Evolutionary conservation across 140 eudicot genomes (phyloP).

Genomic region (Anethum foeniculum): DNA sequence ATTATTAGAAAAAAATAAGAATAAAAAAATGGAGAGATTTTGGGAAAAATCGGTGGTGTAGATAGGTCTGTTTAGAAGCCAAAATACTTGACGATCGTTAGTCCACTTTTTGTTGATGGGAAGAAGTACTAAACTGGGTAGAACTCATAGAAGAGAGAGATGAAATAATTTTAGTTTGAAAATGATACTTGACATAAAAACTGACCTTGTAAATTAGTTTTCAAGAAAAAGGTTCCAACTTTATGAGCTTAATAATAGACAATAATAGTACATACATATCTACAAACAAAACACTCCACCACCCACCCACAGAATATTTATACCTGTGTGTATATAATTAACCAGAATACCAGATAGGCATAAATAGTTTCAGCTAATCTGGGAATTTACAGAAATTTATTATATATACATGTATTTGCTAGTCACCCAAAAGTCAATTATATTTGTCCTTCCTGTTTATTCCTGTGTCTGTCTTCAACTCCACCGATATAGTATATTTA

Average conservation of each 20-base stretch:
- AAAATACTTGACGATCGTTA: no score
- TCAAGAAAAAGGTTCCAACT: not conserved
- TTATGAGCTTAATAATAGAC: no score
- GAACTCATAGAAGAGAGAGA: not conserved
- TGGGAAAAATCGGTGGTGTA: no score
- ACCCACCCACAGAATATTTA: not conserved
- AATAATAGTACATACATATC: not conserved
- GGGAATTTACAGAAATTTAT: not conserved
- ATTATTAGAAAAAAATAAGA: no score
- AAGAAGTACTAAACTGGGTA: not conserved
- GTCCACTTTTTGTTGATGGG: no score
- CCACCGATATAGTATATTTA: not conserved
- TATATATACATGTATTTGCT: not conserved
- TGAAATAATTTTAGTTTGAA: not conserved
- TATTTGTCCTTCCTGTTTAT: not conserved
- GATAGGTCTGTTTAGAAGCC: no score
- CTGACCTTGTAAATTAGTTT: not conserved
- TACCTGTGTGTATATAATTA: not conserved
- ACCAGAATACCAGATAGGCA: not conserved
- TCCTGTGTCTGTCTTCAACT: constrained; percentile 3
- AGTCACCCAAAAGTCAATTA: not conserved
- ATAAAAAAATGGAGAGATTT: no score
- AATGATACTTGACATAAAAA: not conserved
- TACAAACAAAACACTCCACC: not conserved
- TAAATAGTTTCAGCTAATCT: not conserved